Base-by-base conservation (phyloP, 2,329 filamentous ascomycete genomes). In the Chaetomiaceae sp. region DNA sequence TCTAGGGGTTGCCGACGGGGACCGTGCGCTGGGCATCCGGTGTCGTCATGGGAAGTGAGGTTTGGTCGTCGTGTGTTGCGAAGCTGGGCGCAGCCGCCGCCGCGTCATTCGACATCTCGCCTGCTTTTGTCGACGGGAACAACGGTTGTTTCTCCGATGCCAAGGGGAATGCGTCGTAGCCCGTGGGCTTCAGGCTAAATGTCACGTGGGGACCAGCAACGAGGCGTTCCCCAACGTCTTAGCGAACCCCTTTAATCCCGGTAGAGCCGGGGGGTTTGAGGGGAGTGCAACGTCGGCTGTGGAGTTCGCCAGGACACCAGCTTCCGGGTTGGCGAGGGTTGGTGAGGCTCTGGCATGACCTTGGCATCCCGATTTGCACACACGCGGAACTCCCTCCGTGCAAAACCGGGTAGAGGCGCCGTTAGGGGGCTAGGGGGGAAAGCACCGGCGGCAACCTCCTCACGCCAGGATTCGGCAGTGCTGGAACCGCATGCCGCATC, bases 171-270 rank as follows among this genome's bases (percentile, higher is more conserved):
- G 27, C 25, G 40, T 49, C 23, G 48, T 38, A 52, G 42, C 25
- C 46, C 49, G 41, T 39, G 14, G 21, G 12, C 21, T 55, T 59
- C 50, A 59, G 57, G 48, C 57, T 59, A 55, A 59, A 51, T 48
- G n/a, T 13, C 51, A 55, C 55, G 51, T 54, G 53, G 44, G 21
- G 41, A 47, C 20, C 23, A 16, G 34, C 14, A n/a, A n/a, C n/a
- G n/a, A n/a, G n/a, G n/a, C n/a, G n/a, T n/a, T n/a, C n/a, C n/a
- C n/a, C n/a, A n/a, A n/a, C n/a, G n/a, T n/a, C n/a, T n/a, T n/a
- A n/a, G n/a, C n/a, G n/a, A n/a, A n/a, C n/a, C n/a, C n/a, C n/a
- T n/a, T n/a, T n/a, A n/a, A n/a, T n/a, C n/a, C n/a, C n/a, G n/a
- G n/a, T n/a, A n/a, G n/a, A n/a, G n/a, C n/a, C n/a, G n/a, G n/a